Evolutionary conservation across 2,329 filamentous ascomycete genomes (phyloP).

Genomic region (Lecanosticta acicola): DNA sequence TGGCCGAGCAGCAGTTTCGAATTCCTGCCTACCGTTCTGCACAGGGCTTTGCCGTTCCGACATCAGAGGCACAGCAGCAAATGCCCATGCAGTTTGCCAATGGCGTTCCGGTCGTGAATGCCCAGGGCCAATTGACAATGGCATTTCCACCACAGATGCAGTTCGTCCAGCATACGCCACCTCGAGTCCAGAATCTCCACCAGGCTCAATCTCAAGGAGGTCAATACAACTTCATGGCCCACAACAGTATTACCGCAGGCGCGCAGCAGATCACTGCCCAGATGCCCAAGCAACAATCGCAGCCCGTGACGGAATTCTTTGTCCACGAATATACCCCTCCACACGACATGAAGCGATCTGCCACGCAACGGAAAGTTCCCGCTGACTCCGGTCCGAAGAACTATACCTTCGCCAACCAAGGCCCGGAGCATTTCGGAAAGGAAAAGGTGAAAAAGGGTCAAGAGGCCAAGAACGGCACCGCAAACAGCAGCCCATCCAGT

Average conservation of each 20-base stretch:
- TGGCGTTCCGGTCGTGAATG: slow-evolving; percentile 26
- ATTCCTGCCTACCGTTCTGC: slow-evolving; percentile 10
- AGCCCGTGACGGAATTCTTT: slow-evolving; percentile 33
- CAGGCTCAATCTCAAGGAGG: slow-evolving; percentile 14
- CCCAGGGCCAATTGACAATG: slow-evolving; percentile 22
- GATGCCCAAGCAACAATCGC: slow-evolving; percentile 25
- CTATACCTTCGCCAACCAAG: slow-evolving; percentile 46
- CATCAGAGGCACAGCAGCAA: slow-evolving; percentile 8
- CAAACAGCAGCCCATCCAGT: slow-evolving; percentile 20
- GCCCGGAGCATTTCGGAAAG: slow-evolving; percentile 40
- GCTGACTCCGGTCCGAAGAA: slow-evolving; percentile 36
- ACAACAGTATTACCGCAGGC: slow-evolving; percentile 10
- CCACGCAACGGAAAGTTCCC: slow-evolving; percentile 30
- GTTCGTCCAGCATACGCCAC: slow-evolving; percentile 19
- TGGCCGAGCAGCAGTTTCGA: slow-evolving; percentile 19
- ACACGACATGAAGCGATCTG: slow-evolving; percentile 33
- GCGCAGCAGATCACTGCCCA: slow-evolving; percentile 27
- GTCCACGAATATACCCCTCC: slow-evolving; percentile 46
- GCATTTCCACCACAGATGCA: slow-evolving; percentile 22
- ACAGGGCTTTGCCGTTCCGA: slow-evolving; percentile 11
- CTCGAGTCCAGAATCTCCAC: slow-evolving; percentile 6
- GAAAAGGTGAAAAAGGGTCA: slow-evolving; percentile 22
- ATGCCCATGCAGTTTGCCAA: slow-evolving; percentile 21
- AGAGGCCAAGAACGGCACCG: slow-evolving; percentile 9
- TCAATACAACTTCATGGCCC: slow-evolving; percentile 20